These are phyloP conservation scores for Galerina sulciceps DNA, from an alignment of 768 basidiomycete genomes.

Conservation along the genomic window DNA sequence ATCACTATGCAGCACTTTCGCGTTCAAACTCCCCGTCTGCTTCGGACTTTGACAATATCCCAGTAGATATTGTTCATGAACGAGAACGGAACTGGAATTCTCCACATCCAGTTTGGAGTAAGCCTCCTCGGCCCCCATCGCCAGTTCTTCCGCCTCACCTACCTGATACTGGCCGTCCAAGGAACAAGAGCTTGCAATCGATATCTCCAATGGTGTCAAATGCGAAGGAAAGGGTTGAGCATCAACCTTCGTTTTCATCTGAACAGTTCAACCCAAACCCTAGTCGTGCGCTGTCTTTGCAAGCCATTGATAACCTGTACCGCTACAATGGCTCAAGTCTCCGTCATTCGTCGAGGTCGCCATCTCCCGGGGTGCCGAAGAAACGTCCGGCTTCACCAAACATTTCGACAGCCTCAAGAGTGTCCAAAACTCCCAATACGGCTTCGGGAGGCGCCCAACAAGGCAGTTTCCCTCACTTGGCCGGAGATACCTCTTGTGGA, in stretches of 20 bases:
- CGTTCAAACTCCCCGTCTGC: slow-evolving; percentile 46
- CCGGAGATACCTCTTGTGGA: background rate
- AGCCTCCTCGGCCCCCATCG: background rate
- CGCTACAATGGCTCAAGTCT: slow-evolving; percentile 5
- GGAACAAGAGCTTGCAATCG: background rate
- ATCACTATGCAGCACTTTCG: slow-evolving; percentile 19
- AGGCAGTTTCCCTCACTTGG: background rate
- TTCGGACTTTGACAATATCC: slow-evolving; percentile 40
- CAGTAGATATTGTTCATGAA: slow-evolving; percentile 33
- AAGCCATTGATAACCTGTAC: slow-evolving; percentile 14
- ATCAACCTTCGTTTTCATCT: slow-evolving; percentile 7
- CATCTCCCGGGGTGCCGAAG: slow-evolving; percentile 10
- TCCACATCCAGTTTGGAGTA: slow-evolving; percentile 60
- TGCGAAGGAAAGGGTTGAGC: background rate
- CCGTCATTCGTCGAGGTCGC: slow-evolving; percentile 1
- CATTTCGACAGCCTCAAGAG: background rate
- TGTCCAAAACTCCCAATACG: background rate
- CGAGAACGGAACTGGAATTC: slow-evolving; percentile 77
- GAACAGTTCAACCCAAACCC: slow-evolving; percentile 8
- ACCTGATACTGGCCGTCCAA: background rate
- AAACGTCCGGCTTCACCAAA: slow-evolving; percentile 12
- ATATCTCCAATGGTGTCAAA: background rate
- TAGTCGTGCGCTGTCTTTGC: slow-evolving; percentile 12
- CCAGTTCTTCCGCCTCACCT: background rate
- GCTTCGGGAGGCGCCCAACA: background rate